Percentiles rank a stretch among this genome's conserved stretches.
Conservation (phyloP, 169 alveolate species). For the Cryptosporidium meleagridis region DNA sequence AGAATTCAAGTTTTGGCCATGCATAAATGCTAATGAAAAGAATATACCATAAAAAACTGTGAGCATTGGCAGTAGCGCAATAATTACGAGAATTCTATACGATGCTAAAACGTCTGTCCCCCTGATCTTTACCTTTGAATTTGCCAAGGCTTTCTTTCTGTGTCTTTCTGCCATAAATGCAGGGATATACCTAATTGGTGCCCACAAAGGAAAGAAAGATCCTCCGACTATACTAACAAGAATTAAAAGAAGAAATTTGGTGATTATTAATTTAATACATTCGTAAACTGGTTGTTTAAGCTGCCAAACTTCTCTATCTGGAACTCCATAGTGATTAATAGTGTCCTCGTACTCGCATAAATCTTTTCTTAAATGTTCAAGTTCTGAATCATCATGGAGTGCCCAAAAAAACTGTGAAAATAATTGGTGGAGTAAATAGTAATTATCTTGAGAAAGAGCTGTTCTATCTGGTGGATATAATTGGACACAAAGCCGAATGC, state of each 20-base stretch:
- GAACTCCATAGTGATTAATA: constrained; percentile 82
- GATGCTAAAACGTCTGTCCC: constrained; percentile 91
- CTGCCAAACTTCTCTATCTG: constrained; percentile 91
- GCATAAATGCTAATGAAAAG: constrained; percentile 78
- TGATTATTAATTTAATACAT: constrained; percentile 12
- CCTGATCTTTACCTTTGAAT: constrained; percentile 86
- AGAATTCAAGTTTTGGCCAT: constrained; percentile 18
- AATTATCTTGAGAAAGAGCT: constrained; percentile 84
- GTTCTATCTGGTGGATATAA: constrained; percentile 90
- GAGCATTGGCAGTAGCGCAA: constrained; percentile 87
- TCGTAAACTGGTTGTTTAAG: constrained; percentile 85
- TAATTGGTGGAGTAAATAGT: constrained; percentile 83
- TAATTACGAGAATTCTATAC: constrained; percentile 87
- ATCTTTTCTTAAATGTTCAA: constrained; percentile 81
- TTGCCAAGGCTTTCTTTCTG: constrained; percentile 84
- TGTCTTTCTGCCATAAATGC: constrained; percentile 87
- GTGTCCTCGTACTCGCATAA: constrained; percentile 84
- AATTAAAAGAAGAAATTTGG: constrained; percentile 52
- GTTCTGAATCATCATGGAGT: constrained; percentile 81
- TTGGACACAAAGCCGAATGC: constrained; percentile 69
- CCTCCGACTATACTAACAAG: constrained; percentile 79
- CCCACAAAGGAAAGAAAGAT: constrained; percentile 89
- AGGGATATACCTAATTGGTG: constrained; percentile 87
- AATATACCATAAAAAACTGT: constrained; percentile 85
- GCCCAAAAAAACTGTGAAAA: constrained; percentile 86